Conservation (phyloP, 306 rosid species). For the Corylus avellana region DNA sequence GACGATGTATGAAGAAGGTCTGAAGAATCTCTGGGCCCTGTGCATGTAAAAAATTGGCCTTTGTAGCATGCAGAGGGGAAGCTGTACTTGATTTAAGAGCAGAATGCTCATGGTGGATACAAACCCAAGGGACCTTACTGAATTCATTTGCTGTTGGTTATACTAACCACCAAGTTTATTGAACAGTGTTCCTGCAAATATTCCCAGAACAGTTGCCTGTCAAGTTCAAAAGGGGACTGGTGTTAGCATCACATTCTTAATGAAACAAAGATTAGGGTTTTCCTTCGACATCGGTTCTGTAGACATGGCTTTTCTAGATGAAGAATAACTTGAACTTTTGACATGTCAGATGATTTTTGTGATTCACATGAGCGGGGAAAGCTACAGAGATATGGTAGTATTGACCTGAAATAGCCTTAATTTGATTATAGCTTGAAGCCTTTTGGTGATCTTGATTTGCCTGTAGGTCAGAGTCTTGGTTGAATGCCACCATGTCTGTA, state of each 20-base stretch:
- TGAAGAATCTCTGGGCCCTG: slow-evolving; percentile 5
- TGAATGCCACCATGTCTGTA: slow-evolving; percentile 8
- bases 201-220: not conserved
- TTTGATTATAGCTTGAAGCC: slow-evolving; percentile 5
- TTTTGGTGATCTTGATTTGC: slow-evolving; percentile 20
- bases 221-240: not conserved
- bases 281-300: not conserved
- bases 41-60: slow-evolving; percentile 19
- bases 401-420: slow-evolving; percentile 7
- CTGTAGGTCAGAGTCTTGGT: slow-evolving; percentile 10
- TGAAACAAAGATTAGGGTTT: not conserved
- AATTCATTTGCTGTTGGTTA: slow-evolving; percentile 13
- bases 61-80: slow-evolving; percentile 17
- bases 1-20: slow-evolving; percentile 6
- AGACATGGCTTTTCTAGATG: not conserved
- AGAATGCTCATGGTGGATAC: slow-evolving; percentile 4
- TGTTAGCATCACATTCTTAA: not conserved
- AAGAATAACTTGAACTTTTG: not conserved
- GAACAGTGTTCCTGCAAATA: slow-evolving; percentile 7
- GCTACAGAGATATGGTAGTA: too few relatives aligned
- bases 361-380: not conserved
- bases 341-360: not conserved
- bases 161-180: slow-evolving; percentile 5
- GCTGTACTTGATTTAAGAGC: slow-evolving; percentile 3
- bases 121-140: slow-evolving; percentile 11